phyloP scores from a whole-genome alignment of 345 rosid species.

The Heritiera littoralis region DNA sequence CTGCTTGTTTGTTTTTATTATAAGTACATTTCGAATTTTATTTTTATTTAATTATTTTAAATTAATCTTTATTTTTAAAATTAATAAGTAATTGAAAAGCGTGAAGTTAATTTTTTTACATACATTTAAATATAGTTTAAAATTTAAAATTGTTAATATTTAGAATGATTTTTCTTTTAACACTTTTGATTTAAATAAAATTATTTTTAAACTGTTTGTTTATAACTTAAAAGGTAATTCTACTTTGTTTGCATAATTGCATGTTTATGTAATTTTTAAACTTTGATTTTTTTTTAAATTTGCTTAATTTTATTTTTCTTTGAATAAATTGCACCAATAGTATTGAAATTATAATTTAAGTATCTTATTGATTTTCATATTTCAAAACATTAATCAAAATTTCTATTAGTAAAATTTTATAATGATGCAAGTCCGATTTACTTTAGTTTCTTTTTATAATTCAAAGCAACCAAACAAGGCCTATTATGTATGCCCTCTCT shows the following conservation, averaged over 20 bases:
- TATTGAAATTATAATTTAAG: background rate
- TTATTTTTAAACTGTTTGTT: background rate
- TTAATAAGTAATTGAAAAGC: no score
- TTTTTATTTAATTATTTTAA: background rate
- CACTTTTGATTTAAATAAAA: no score
- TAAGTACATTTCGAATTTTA: background rate
- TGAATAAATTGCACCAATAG: no score
- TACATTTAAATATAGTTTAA: no score
- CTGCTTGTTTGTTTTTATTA: constrained; percentile 6
- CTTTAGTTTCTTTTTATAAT: no score
- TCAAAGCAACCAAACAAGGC: constrained; percentile 9
- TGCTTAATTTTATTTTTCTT: background rate
- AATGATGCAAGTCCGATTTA: no score
- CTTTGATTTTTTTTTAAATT: background rate
- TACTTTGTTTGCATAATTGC: background rate
- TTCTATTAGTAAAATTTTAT: background rate
- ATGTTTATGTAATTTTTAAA: no score
- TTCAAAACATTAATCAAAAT: background rate
- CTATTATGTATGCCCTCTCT: background rate
- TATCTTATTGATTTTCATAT: background rate
- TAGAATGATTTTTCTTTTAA: no score
- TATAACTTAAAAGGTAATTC: background rate
- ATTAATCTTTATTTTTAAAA: background rate
- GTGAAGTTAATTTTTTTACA: no score
- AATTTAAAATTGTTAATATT: no score